phyloP scores from a whole-genome alignment of 805 yeast species.

The Saccharomycopsis sp. region DNA sequence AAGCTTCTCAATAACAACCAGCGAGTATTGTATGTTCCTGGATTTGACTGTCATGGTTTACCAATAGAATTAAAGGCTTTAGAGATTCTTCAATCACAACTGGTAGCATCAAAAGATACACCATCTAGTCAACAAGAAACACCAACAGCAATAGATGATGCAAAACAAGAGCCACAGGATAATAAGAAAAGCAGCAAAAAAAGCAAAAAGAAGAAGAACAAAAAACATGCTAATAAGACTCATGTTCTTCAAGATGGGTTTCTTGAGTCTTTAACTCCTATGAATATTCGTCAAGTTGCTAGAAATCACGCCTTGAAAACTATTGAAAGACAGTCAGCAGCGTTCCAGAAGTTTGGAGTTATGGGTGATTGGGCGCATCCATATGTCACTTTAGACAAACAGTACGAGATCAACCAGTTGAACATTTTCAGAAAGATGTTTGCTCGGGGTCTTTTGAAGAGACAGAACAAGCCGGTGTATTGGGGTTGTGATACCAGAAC shows the following conservation, averaged over 20 bases:
- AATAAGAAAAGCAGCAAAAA: constrained; percentile 27
- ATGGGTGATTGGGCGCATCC: constrained; percentile 76
- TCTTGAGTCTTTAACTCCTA: constrained; percentile 23
- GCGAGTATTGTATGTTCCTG: constrained; percentile 71
- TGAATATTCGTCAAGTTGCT: constrained; percentile 63
- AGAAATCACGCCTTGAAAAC: constrained; percentile 61
- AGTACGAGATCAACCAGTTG: constrained; percentile 72
- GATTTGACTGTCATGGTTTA: constrained; percentile 99
- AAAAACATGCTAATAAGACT: background rate
- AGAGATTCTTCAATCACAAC: constrained; percentile 35
- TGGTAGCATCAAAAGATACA: constrained; percentile 22
- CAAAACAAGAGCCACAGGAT: background rate
- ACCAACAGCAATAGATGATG: background rate
- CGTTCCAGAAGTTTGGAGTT: constrained; percentile 66
- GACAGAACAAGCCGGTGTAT: constrained; percentile 92
- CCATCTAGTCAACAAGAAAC: background rate
- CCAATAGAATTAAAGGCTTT: constrained; percentile 91
- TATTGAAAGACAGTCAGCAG: constrained; percentile 53
- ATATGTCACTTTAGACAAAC: constrained; percentile 65
- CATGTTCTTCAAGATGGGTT: background rate
- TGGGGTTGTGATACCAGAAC: constrained; percentile 96
- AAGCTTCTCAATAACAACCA: constrained; percentile 53
- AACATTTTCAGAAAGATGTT: constrained; percentile 60
- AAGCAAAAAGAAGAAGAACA: constrained; percentile 19
- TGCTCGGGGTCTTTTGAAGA: constrained; percentile 57